A percentile compares a stretch with the other conserved stretches of the same genome.
phyloP scores from a whole-genome alignment of 345 rosid species.

The Arabis alpina region DNA sequence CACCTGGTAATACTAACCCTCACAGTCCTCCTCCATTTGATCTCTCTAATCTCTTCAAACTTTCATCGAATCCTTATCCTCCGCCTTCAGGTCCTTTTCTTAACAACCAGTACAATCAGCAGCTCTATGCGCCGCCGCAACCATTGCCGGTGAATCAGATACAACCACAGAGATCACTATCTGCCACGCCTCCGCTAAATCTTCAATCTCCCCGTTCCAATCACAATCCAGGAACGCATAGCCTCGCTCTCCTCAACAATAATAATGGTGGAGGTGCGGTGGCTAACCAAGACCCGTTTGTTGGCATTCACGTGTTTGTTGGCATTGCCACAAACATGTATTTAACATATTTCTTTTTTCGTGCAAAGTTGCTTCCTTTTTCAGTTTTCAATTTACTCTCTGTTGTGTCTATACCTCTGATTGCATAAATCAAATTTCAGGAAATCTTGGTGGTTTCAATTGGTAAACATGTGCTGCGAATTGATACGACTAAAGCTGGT shows the following conservation, averaged over 20 bases:
- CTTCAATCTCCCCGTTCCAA: conserved; percentile 43
- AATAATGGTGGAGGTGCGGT: conserved; percentile 31
- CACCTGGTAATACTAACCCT: conserved; percentile 53
- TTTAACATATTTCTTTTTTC: conserved; percentile 47
- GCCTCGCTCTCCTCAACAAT: conserved; percentile 67
- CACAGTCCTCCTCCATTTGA: conserved; percentile 46
- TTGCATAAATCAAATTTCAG: conserved; percentile 42
- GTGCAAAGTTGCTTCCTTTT: neutral
- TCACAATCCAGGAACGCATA: conserved; percentile 64
- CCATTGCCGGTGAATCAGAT: conserved; percentile 24
- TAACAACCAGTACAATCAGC: conserved; percentile 54
- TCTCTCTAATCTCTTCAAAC: conserved; percentile 51
- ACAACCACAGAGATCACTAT: conserved; percentile 42
- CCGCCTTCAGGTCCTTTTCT: conserved; percentile 56
- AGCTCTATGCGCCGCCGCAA: conserved; percentile 49
- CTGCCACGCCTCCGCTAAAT: conserved; percentile 50
- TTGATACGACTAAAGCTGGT: conserved; percentile 77
- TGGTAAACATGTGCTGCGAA: conserved; percentile 70
- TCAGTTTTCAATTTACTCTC: conserved; percentile 8
- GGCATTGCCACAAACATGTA: conserved; percentile 97
- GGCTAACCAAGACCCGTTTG: conserved; percentile 42
- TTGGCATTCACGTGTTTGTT: conserved; percentile 89
- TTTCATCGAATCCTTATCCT: conserved; percentile 53
- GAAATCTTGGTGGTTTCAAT: conserved; percentile 80
- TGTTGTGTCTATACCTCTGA: conserved; percentile 3